phyloP scores from a whole-genome alignment of 2,329 filamentous ascomycete species.

The Leptoxyphium fumago region DNA sequence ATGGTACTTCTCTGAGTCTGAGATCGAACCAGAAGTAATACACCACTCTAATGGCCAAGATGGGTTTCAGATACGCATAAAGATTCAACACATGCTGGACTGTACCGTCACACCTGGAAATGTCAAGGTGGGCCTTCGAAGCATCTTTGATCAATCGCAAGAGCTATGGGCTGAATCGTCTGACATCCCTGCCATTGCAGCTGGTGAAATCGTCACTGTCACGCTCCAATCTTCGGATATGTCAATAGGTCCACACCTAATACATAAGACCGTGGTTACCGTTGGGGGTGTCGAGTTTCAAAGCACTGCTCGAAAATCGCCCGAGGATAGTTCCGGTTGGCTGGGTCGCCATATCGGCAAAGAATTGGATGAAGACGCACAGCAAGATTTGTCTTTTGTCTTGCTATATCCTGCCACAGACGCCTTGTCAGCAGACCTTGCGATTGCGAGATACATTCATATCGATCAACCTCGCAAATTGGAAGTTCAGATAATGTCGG shows the following conservation, averaged over 20 bases:
- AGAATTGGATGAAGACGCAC: no score
- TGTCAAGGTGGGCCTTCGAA: conserved; percentile 48
- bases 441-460: conserved; percentile 55
- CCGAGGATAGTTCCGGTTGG: no score
- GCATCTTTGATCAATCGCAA: conserved; percentile 40
- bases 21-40: conserved; percentile 51
- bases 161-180: conserved; percentile 51
- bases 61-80: conserved; percentile 56
- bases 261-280: no score
- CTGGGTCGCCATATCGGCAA: no score
- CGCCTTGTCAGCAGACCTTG: conserved; percentile 54
- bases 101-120: conserved; percentile 54
- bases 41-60: conserved; percentile 65
- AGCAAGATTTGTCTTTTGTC: conserved; percentile 30
- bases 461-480: conserved; percentile 67
- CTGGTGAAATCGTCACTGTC: conserved; percentile 39
- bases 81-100: conserved; percentile 55
- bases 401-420: conserved; percentile 58
- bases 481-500: conserved; percentile 57
- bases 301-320: no score
- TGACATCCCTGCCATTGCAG: conserved; percentile 31
- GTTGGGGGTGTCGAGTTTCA: no score
- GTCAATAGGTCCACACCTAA: conserved; percentile 40
- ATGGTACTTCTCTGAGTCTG: conserved; percentile 58
- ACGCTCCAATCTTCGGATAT: conserved; percentile 39